Evolutionary conservation across 2,329 filamentous ascomycete genomes (phyloP).

Genomic region (Colletotrichum sp.): DNA sequence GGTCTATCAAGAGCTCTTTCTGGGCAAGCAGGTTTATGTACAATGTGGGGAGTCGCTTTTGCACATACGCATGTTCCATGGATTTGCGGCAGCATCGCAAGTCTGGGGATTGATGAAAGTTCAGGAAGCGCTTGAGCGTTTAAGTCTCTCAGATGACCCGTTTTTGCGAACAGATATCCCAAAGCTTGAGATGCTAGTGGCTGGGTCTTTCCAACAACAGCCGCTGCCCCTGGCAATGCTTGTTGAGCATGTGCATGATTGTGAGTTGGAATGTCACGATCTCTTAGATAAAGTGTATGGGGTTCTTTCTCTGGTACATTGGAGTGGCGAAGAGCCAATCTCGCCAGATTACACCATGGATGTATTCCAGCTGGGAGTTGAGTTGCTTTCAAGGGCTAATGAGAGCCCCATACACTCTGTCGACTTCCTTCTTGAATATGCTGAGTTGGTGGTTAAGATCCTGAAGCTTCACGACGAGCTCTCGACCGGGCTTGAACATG

Average conservation of each 20-base stretch:
- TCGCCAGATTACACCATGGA: not conserved
- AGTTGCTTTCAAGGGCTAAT: not conserved
- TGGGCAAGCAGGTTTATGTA: not conserved
- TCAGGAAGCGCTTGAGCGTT: not conserved
- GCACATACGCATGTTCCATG: not conserved
- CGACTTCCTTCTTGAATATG: not conserved
- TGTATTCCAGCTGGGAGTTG: not conserved
- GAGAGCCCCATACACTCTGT: not conserved
- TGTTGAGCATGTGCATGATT: not conserved
- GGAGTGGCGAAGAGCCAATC: not conserved
- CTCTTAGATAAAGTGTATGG: not conserved
- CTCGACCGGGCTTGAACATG: not conserved
- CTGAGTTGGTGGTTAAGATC: not conserved
- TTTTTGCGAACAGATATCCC: not conserved
- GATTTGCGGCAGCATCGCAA: not conserved
- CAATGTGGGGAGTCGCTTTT: not conserved
- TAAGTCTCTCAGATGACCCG: not conserved
- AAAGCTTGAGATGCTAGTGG: not conserved
- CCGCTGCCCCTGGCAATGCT: rapidly evolving
- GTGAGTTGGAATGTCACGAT: not conserved
- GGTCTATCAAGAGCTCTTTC: not conserved
- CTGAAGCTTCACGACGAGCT: not conserved
- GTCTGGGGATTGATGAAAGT: not conserved
- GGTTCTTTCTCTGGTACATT: not conserved
- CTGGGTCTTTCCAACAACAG: not conserved